Percentiles rank a stretch among this genome's conserved stretches.
These are phyloP conservation scores for Knufia fluminis DNA, from an alignment of 2,329 filamentous ascomycete species.

Conservation along the genomic window DNA sequence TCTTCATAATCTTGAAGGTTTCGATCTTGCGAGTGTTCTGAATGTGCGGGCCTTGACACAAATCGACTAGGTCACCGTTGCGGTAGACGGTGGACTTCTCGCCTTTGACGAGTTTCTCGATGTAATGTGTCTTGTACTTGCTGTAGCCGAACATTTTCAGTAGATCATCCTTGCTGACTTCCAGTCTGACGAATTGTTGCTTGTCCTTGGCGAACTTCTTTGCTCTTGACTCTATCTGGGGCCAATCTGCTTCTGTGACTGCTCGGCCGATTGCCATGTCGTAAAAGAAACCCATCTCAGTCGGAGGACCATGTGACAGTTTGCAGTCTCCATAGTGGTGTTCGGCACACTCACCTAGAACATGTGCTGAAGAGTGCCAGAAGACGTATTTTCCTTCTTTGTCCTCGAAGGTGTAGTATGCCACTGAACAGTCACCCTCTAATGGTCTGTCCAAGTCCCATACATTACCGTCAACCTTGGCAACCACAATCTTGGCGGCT, in stretches of 20 bases:
- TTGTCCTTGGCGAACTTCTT: conserved; percentile 82
- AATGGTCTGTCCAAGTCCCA: conserved; percentile 91
- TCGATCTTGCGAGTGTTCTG: conserved; percentile 90
- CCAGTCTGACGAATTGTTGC: conserved; percentile 84
- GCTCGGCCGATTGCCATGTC: conserved; percentile 74
- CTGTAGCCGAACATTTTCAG: conserved; percentile 96
- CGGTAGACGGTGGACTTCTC: conserved; percentile 90
- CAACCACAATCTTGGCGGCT: conserved; percentile 75
- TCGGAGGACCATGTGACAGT: conserved; percentile 87
- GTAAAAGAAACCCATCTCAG: conserved; percentile 91
- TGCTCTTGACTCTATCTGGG: conserved; percentile 71
- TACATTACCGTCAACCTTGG: conserved; percentile 71
- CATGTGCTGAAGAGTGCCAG: conserved; percentile 94
- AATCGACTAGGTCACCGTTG: conserved; percentile 86
- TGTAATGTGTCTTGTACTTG: conserved; percentile 97
- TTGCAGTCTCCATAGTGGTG: conserved; percentile 73
- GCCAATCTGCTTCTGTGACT: conserved; percentile 70
- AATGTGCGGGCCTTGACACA: conserved; percentile 91
- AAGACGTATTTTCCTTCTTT: conserved; percentile 80
- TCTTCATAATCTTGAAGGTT: conserved; percentile 85
- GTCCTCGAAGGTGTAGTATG: conserved; percentile 74
- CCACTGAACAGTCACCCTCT: conserved; percentile 76
- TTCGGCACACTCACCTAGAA: conserved; percentile 91
- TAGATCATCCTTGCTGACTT: conserved; percentile 80
- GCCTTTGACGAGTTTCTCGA: conserved; percentile 80